Evolutionary conservation across 306 rosid species (phyloP).

Genomic region (Carpinus viminea): DNA sequence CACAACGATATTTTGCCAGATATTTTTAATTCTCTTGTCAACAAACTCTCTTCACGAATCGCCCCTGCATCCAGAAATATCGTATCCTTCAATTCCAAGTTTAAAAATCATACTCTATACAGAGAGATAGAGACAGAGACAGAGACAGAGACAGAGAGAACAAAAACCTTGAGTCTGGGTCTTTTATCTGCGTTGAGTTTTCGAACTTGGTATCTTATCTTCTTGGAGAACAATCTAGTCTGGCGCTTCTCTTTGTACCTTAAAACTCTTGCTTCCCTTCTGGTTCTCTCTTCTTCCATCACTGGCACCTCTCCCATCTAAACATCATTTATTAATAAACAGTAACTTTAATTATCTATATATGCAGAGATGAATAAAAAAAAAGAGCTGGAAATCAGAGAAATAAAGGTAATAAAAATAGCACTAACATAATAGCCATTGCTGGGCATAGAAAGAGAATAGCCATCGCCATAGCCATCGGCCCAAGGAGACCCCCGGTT

Average conservation of each 20-base stretch:
- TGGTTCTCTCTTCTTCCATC: conserved; percentile 61
- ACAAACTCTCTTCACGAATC: conserved; percentile 71
- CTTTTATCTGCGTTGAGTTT: conserved; percentile 86
- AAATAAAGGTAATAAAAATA: neutral
- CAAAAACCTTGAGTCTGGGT: conserved; percentile 75
- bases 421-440: conserved; percentile 61
- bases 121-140: neutral
- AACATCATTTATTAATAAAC: neutral
- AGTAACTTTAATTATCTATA: no score
- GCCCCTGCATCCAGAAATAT: conserved; percentile 56
- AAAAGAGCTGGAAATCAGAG: neutral
- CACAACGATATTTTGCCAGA: conserved; percentile 51
- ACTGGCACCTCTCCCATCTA: conserved; percentile 86
- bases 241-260: conserved; percentile 87
- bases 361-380: no score
- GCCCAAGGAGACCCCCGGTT: conserved; percentile 75
- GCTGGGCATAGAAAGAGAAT: conserved; percentile 43
- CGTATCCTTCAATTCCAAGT: neutral
- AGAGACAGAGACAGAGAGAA: neutral
- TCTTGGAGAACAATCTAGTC: conserved; percentile 77
- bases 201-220: conserved; percentile 92
- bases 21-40: conserved; percentile 40
- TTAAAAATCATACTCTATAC: conserved; percentile 8
- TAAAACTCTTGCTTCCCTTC: conserved; percentile 79
- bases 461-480: conserved; percentile 50